Conservation (phyloP, 2,329 filamentous ascomycete genomes). For the Claviceps digitariae region DNA sequence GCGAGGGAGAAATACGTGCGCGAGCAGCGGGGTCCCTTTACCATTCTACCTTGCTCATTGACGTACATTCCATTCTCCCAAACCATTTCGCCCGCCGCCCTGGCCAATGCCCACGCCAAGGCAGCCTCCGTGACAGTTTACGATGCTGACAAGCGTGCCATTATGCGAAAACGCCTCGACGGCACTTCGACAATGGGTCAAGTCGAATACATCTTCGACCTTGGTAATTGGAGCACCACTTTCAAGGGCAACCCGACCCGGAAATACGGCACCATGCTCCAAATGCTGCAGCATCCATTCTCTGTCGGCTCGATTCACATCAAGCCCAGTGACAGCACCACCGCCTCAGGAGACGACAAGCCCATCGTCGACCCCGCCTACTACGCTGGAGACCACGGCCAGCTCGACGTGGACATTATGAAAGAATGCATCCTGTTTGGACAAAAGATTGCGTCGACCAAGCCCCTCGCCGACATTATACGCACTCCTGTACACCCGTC, state of each 20-base stretch:
- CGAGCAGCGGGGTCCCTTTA: constrained; percentile 21
- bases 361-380: constrained; percentile 29
- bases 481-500: constrained; percentile 13
- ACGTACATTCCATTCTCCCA: constrained; percentile 27
- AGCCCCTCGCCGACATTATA: constrained; percentile 26
- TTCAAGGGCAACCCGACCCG: constrained; percentile 22
- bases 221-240: constrained; percentile 31
- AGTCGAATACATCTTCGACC: constrained; percentile 34
- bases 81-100: constrained; percentile 13
- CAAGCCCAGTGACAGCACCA: constrained; percentile 7
- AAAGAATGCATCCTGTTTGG: constrained; percentile 25
- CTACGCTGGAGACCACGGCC: constrained; percentile 24
- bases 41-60: constrained; percentile 26
- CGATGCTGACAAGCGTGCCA: constrained; percentile 13
- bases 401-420: constrained; percentile 30
- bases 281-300: constrained; percentile 38
- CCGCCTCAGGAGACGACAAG: constrained; percentile 10
- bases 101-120: constrained; percentile 11
- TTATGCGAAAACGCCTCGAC: constrained; percentile 20
- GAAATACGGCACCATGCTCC: constrained; percentile 33
- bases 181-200: constrained; percentile 24
- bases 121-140: constrained; percentile 11
- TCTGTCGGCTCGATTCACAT: constrained; percentile 35
- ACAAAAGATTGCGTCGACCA: constrained; percentile 22
- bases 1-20: constrained; percentile 21